Evolutionary conservation across 108 stramenopile genomes (phyloP).

Genomic region (Cylindrotheca closterium): DNA sequence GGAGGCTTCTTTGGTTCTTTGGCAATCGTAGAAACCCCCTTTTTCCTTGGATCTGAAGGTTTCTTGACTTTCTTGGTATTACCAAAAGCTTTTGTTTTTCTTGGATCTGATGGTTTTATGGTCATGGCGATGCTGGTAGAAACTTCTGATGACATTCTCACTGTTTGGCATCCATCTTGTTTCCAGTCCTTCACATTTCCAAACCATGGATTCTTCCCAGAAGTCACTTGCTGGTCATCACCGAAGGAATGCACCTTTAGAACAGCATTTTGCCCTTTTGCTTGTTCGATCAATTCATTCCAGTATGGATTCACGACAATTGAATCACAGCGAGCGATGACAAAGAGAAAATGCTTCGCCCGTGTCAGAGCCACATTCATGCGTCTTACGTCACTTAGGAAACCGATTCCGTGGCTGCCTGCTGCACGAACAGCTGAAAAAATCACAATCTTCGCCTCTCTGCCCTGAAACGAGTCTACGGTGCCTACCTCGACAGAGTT

Average conservation of each 20-base stretch:
- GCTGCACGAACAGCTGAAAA: constrained; percentile 91
- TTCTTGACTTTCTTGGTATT: too few relatives aligned
- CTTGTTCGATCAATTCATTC: constrained; percentile 79
- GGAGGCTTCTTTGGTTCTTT: too few relatives aligned
- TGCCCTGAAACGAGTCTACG: constrained; percentile 95
- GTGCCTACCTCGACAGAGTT: constrained; percentile 84
- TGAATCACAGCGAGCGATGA: constrained; percentile 75
- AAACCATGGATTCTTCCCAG: constrained; percentile 10
- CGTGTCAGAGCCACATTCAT: constrained; percentile 99
- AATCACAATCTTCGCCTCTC: constrained; percentile 92
- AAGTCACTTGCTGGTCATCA: constrained; percentile 1
- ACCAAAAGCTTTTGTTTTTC: neutral
- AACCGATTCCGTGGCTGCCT: constrained; percentile 92
- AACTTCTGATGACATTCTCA: neutral
- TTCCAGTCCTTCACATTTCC: constrained; percentile 23
- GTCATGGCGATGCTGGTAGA: neutral
- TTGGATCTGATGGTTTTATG: neutral
- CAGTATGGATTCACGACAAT: constrained; percentile 88
- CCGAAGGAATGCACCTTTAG: constrained; percentile 45
- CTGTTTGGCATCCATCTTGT: constrained; percentile 8
- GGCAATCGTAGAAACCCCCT: neutral
- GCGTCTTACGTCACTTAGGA: constrained; percentile 94
- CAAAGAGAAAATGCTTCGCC: constrained; percentile 86
- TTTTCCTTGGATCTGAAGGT: neutral
- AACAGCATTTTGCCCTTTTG: constrained; percentile 59